A percentile compares a stretch with the other conserved stretches of the same genome.
These are phyloP conservation scores for Microthlaspi erraticum DNA, from an alignment of 345 rosid genomes.

Conservation along the genomic window DNA sequence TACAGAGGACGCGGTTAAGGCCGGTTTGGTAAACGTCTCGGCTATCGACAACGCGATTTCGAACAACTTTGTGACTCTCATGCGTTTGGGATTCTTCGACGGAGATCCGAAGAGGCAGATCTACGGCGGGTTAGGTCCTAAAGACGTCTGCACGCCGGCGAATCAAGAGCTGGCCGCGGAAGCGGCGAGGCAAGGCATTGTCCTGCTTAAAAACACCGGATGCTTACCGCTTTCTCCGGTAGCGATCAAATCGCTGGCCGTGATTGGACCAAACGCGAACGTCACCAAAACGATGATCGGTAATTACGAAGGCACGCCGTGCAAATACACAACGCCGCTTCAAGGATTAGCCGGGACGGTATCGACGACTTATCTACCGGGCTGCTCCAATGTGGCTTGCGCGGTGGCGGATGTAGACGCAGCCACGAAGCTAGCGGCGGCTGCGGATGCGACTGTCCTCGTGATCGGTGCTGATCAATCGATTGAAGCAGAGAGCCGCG, in stretches of 20 bases:
- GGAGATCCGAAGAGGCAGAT: slow-evolving; percentile 80
- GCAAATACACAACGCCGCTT: slow-evolving; percentile 84
- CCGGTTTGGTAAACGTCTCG: slow-evolving; percentile 62
- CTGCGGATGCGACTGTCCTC: slow-evolving; percentile 79
- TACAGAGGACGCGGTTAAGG: slow-evolving; percentile 80
- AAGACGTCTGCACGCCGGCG: slow-evolving; percentile 72
- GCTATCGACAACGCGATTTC: slow-evolving; percentile 66
- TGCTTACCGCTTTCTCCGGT: slow-evolving; percentile 72
- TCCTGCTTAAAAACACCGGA: slow-evolving; percentile 73
- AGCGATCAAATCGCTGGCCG: slow-evolving; percentile 66
- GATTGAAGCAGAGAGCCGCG: slow-evolving; percentile 69
- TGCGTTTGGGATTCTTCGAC: slow-evolving; percentile 94
- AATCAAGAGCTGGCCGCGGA: slow-evolving; percentile 85
- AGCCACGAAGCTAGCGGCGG: slow-evolving; percentile 60
- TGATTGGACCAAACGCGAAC: slow-evolving; percentile 93
- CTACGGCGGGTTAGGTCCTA: slow-evolving; percentile 78
- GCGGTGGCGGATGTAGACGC: slow-evolving; percentile 61
- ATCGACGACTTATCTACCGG: slow-evolving; percentile 60
- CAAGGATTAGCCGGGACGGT: slow-evolving; percentile 70
- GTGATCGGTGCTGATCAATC: slow-evolving; percentile 84
- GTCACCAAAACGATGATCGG: slow-evolving; percentile 96
- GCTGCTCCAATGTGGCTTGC: slow-evolving; percentile 79
- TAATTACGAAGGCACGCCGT: slow-evolving; percentile 91
- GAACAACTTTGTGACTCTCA: slow-evolving; percentile 80
- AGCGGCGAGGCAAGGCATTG: slow-evolving; percentile 96